Evolutionary conservation across 139 green algal genomes (phyloP).

Genomic region (Volvox africanus): DNA sequence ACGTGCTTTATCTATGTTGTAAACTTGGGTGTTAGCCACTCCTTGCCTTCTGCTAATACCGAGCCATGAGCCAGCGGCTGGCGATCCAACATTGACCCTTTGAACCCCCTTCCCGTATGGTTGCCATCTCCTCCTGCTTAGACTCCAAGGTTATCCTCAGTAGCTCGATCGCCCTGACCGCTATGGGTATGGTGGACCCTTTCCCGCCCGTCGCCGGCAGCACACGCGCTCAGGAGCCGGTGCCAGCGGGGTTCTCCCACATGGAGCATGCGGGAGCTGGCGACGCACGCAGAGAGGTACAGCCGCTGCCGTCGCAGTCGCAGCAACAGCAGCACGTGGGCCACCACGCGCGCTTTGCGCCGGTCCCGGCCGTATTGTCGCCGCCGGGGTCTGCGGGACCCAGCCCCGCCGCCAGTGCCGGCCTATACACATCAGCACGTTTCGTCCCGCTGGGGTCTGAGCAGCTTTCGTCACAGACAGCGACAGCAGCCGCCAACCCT

Average conservation of each 20-base stretch:
- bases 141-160: conserved; percentile 40
- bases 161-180: conserved; percentile 39
- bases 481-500: neutral
- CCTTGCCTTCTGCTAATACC: too few relatives aligned
- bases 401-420: neutral
- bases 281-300: neutral
- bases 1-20: too few relatives aligned
- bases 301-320: neutral
- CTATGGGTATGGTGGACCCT: conserved; percentile 14
- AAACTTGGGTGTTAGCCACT: too few relatives aligned
- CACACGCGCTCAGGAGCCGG: neutral
- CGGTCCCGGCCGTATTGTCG: neutral
- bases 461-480: neutral
- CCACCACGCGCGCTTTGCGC: conserved; percentile 17
- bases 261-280: neutral
- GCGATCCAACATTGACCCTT: too few relatives aligned
- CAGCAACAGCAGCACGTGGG: neutral
- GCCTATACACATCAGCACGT: neutral
- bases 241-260: too few relatives aligned
- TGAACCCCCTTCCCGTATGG: too few relatives aligned
- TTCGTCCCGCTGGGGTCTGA: neutral
- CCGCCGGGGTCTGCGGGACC: neutral
- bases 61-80: too few relatives aligned
- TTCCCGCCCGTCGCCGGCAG: neutral
- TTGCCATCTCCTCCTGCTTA: neutral